Base-by-base conservation (phyloP, 2,329 filamentous ascomycete genomes). In the Helicocarpus griseus region DNA sequence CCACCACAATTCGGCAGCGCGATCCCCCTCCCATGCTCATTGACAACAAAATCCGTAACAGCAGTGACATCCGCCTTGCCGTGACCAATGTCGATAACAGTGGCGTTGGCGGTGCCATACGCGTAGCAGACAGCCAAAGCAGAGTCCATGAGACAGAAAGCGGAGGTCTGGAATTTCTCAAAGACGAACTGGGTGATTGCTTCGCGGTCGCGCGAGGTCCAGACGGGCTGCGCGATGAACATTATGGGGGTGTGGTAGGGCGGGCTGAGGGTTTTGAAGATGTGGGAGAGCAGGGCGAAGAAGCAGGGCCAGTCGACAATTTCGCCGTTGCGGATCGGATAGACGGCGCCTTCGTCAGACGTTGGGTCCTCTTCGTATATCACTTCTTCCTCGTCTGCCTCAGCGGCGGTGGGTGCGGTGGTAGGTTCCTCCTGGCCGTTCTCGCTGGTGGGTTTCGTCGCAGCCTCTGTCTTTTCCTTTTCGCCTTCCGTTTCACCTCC, bases 191-290 rank as follows among this genome's bases (percentile, higher is more conserved):
- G 88, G 13, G 90, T 87, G 58, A 98, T 84, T 36, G 80, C 80
- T 70, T 97, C 91, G 65, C 85, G 85, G 68, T 96, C 89, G 56
- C 86, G 84, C 7, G 86, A 82, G 3, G 89, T 89, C 91, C 93
- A 98, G 59, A 84, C 85, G 3, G 93, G 90, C 60, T 95, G 87
- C 6, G 86, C 81, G 69, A 97, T 86, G 56, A 98, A 81, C 67
- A 97, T 78, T 57, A 98, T 88, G 1, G 93, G 90, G 0, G 91
- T 96, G 72, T 96, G 93, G 66, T 95, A 93, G 2, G 88, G 89
- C 24, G 89, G 89, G 54, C 89, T 93, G 54, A 98, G 80, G 45
- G 87, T 81, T 68, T 87, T 85, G 76, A 96, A 88, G 58, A 97
- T 85, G 67, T 98, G 88, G 51, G 90, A 87, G 63, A 98, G 80